Evolutionary conservation across 306 rosid species (phyloP).

Genomic region (Gillenia trifoliata): DNA sequence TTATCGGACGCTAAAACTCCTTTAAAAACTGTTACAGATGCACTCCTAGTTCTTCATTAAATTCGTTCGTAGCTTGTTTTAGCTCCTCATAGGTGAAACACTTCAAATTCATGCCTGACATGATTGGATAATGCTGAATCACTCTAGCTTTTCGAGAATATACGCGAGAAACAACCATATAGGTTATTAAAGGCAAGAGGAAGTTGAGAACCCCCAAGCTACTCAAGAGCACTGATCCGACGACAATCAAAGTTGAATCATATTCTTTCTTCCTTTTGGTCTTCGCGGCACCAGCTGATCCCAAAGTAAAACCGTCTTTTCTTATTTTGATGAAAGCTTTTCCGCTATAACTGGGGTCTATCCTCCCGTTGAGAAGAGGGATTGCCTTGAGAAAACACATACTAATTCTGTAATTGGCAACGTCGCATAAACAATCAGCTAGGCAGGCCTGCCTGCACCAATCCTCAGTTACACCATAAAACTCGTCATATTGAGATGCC

Average conservation of each 20-base stretch:
- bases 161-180: background rate
- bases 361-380: constrained; percentile 18
- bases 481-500: background rate
- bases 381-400: constrained; percentile 10
- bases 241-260: constrained; percentile 10
- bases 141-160: background rate
- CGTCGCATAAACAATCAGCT: constrained; percentile 21
- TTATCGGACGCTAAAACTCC: constrained; percentile 16
- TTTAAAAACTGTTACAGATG: constrained; percentile 26
- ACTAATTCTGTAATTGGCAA: background rate
- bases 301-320: background rate
- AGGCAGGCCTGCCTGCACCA: constrained; percentile 20
- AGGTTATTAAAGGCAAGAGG: background rate
- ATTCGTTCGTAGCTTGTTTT: constrained; percentile 21
- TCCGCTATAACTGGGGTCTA: background rate
- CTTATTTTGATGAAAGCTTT: constrained; percentile 20
- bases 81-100: constrained; percentile 16
- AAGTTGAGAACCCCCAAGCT: constrained; percentile 12
- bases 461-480: background rate
- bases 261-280: background rate
- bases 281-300: background rate
- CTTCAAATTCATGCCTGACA: constrained; percentile 5
- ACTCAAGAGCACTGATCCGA: constrained; percentile 18
- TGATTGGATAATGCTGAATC: background rate
- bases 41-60: constrained; percentile 28